Base-by-base conservation (phyloP, 2,329 filamentous ascomycete species). In the Aspergillus fumigatus region DNA sequence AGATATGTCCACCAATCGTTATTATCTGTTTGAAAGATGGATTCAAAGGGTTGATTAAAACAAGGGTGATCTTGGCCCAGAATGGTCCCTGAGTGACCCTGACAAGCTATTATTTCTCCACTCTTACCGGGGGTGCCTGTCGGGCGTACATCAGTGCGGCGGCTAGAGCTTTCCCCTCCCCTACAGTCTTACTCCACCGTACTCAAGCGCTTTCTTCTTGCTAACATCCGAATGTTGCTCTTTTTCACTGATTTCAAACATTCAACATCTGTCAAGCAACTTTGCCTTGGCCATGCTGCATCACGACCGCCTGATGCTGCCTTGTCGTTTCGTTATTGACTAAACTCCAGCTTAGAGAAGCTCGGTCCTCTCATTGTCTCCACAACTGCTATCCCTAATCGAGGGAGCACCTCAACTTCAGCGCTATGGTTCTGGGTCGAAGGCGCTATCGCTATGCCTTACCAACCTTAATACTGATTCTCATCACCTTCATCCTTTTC, bases 371-470 rank as follows among this genome's bases (percentile, higher is more conserved):
- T 51, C 32, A 17, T 23, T 23, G 7, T 26, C 17, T 32, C 11
- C 19, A n/a, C 35, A 10, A 4, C 25, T 8, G 21, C 49, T n/a
- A 8, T 35, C 49, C 9, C 21, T 25, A 9, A 25, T 38, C 4
- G 21, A 26, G 19, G 23, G 21, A 25, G 43, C 43, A 25, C 43
- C 43, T 35, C 29, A 21, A 40, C 48, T 14, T 23, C 40, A 43
- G 40, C 47, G 50, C 48, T 56, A 72, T 73, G 70, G 55, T 68
- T 43, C 57, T 61, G 10, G 52, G 62, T 48, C 66, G 67, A 50
- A 69, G 61, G 55, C 64, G 63, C 53, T 65, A 67, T 52, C 64
- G 63, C 53, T 65, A 67, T 52, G 48, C 64, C 35, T 50, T 70
- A 26, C 60, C 67, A 8, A 64, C 68, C 8, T 54, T 64, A 45